Percentiles rank a stretch among this genome's conserved stretches.
These are phyloP conservation scores for Ophiocordyceps camponoti-saundersi DNA, from an alignment of 2,329 filamentous ascomycete species.

Conservation along the genomic window DNA sequence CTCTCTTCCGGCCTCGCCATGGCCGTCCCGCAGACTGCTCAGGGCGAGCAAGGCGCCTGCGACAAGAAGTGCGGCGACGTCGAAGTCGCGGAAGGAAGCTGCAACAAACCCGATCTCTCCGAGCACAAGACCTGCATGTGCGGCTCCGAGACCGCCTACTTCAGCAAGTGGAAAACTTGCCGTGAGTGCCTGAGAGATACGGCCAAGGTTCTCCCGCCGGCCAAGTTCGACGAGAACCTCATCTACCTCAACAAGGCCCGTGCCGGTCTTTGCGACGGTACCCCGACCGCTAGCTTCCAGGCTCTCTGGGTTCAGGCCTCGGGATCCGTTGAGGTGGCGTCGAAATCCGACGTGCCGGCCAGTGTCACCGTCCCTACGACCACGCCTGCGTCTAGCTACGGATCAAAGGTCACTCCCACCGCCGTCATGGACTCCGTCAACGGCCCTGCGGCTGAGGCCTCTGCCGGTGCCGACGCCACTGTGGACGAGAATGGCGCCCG, in stretches of 20 bases:
- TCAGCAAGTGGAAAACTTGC: slow-evolving; percentile 24
- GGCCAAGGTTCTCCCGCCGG: slow-evolving; percentile 11
- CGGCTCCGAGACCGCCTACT: slow-evolving; percentile 17
- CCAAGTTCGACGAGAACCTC: slow-evolving; percentile 16
- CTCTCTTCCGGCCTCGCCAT: slow-evolving; percentile 4
- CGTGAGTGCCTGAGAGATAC: slow-evolving; percentile 20
- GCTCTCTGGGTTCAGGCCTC: slow-evolving; percentile 11
- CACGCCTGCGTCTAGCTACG: too few relatives aligned
- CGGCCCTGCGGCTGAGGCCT: neutral
- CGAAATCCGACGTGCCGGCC: neutral
- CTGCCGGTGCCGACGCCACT: neutral
- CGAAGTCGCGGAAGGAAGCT: neutral
- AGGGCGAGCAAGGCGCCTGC: slow-evolving; percentile 3
- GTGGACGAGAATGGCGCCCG: neutral
- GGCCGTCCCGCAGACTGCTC: neutral
- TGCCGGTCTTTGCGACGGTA: slow-evolving; percentile 17
- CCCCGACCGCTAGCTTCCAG: slow-evolving; percentile 18
- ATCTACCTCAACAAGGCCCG: slow-evolving; percentile 11
- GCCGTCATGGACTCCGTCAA: too few relatives aligned
- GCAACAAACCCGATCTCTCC: neutral
- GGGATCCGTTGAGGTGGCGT: neutral
- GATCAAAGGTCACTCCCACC: neutral
- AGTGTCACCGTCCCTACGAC: neutral
- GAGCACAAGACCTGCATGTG: neutral
- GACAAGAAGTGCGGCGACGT: slow-evolving; percentile 11